Base-by-base conservation (phyloP, 2,329 filamentous ascomycete genomes). In the Botrytis sinoallii region DNA sequence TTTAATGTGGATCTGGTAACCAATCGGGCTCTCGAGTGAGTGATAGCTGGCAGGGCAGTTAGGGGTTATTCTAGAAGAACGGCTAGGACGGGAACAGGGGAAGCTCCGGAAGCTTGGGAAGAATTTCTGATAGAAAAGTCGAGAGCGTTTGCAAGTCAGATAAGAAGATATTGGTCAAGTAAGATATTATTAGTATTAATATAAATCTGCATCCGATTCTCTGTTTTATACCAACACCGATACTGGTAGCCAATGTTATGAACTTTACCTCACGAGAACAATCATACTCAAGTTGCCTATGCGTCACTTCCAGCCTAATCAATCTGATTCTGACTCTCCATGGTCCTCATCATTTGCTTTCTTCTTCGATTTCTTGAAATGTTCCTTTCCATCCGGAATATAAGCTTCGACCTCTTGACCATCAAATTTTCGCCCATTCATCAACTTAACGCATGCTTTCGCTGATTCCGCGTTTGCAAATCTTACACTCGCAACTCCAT, bases 401-500 rank as follows among this genome's bases (percentile, higher is more conserved):
- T 89, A 90, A 20, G 94, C 94, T 78, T 90, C 86, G 7, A 97
- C 90, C 38, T 86, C 87, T 40, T 89, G 88, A 1, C 92, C 91
- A 60, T 89, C 92, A 81, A 97, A 97, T 75, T 85, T 89, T n/a
- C 94, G 88, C 0, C 94, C 94, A 78, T 94, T 85, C 91, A 97
- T 95, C 64, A 90, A 81, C 78, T 89, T 81, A 59, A 95, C 89
- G 81, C 94, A 97, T 14, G 88, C 89, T 73, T 85, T 85, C 4
- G 95, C 95, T 3, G 91, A 88, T 74, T 92, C 89, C 6, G 88
- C 85, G 57, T 92, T 90, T 72, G 86, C 85, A 84, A 97, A 99
- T 78, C 92, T 91, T 76, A 99, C 92, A 71, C 91, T 95, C 14
- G 95, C 92, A 55, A 98, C 88, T 29, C 96, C 96, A 0, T 94